These are phyloP conservation scores for Alternaria longipes DNA, from an alignment of 2,329 filamentous ascomycete species.

Conservation along the genomic window DNA sequence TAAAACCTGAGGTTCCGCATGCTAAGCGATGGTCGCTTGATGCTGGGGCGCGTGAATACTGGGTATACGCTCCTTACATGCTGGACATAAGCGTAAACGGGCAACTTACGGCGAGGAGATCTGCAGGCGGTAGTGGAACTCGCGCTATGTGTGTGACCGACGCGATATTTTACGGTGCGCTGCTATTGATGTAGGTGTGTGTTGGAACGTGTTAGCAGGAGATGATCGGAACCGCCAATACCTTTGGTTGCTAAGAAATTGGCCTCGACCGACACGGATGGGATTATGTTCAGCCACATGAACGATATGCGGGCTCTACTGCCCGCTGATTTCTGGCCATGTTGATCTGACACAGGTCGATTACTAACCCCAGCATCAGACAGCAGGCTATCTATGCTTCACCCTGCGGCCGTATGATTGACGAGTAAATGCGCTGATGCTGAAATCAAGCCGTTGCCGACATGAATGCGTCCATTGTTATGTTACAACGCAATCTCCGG, in stretches of 20 bases:
- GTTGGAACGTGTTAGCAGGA: slow-evolving; percentile 11
- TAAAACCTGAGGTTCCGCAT: slow-evolving; percentile 30
- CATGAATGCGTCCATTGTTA: slow-evolving; percentile 9
- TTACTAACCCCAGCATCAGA: slow-evolving; percentile 9
- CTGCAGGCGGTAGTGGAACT: slow-evolving; percentile 6
- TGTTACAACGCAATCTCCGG: slow-evolving; percentile 21
- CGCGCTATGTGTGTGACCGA: slow-evolving; percentile 3
- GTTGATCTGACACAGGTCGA: slow-evolving; percentile 8
- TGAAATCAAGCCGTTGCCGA: neutral
- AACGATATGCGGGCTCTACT: slow-evolving; percentile 5
- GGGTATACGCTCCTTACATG: slow-evolving; percentile 23
- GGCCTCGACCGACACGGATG: slow-evolving; percentile 19
- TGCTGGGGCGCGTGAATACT: slow-evolving; percentile 30
- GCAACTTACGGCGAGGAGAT: slow-evolving; percentile 15
- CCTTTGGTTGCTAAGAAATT: slow-evolving; percentile 17
- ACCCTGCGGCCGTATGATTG: neutral
- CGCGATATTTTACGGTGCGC: slow-evolving; percentile 7
- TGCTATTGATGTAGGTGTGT: slow-evolving; percentile 1
- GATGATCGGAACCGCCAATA: slow-evolving; percentile 4
- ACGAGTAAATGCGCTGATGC: neutral
- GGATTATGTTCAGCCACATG: slow-evolving; percentile 2
- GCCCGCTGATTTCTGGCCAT: slow-evolving; percentile 5
- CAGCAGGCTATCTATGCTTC: slow-evolving; percentile 2
- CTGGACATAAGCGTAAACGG: slow-evolving; percentile 22
- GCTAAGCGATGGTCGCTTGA: slow-evolving; percentile 33